Evolutionary conservation across 352 stramenopile species (phyloP).

Genomic region (Phytophthora melonis): DNA sequence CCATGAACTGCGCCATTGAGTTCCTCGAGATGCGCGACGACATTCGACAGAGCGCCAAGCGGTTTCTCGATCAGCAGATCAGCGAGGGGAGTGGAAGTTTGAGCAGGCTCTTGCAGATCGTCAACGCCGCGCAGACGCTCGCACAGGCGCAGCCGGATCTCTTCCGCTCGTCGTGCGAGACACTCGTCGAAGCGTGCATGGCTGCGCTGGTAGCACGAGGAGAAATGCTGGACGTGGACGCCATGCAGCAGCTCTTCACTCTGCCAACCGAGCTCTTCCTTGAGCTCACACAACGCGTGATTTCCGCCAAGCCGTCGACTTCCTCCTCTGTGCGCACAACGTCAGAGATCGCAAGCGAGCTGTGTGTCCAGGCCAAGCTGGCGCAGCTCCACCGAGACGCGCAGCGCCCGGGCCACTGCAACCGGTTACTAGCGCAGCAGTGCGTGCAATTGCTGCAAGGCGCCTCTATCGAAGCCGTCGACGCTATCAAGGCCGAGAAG

Average conservation of each 20-base stretch:
- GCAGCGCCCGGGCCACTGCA: constrained; percentile 17
- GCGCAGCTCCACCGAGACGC: constrained; percentile 52
- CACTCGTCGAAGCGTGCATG: constrained; percentile 42
- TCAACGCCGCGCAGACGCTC: constrained; percentile 29
- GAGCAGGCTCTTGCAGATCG: constrained; percentile 30
- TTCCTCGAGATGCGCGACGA: constrained; percentile 59
- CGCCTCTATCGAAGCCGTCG: constrained; percentile 19
- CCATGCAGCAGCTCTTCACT: constrained; percentile 45
- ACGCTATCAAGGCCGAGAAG: constrained; percentile 21
- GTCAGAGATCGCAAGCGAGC: constrained; percentile 30
- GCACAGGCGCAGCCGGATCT: constrained; percentile 30
- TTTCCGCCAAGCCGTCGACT: constrained; percentile 26
- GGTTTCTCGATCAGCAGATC: constrained; percentile 45
- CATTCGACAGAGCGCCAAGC: constrained; percentile 34
- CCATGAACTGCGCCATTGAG: constrained; percentile 48
- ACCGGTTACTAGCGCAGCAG: constrained; percentile 32
- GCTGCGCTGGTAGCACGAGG: constrained; percentile 27
- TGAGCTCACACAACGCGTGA: constrained; percentile 49
- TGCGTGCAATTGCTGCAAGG: constrained; percentile 43
- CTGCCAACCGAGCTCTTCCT: constrained; percentile 49
- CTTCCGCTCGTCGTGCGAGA: constrained; percentile 29
- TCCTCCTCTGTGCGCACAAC: constrained; percentile 14
- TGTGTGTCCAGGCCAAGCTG: constrained; percentile 55
- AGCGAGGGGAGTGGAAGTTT: constrained; percentile 13
- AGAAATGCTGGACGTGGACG: constrained; percentile 18